These are phyloP conservation scores for Nemania sp. DNA, from an alignment of 2,329 filamentous ascomycete species.

Conservation along the genomic window DNA sequence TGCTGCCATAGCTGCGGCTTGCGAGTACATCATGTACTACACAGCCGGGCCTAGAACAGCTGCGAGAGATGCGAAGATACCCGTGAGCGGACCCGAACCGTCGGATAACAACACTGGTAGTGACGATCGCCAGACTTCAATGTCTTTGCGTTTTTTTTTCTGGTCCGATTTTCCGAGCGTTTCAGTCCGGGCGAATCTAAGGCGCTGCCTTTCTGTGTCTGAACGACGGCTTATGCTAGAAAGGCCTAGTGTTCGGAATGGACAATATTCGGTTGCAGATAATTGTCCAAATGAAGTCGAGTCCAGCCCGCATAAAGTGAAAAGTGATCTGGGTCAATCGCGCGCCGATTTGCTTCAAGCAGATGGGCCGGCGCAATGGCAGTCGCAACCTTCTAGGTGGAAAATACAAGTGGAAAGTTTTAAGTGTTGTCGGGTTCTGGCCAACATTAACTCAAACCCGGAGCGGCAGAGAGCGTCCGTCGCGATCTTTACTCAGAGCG, in stretches of 20 bases:
- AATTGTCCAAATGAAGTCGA: slow-evolving; percentile 40
- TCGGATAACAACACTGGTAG: slow-evolving; percentile 3
- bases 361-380: slow-evolving; percentile 43
- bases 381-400: slow-evolving; percentile 47
- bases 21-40: slow-evolving; percentile 68
- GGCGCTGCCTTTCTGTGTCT: slow-evolving; percentile 35
- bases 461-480: slow-evolving; percentile 30
- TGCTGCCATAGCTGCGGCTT: slow-evolving; percentile 79
- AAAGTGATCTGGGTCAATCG: slow-evolving; percentile 30
- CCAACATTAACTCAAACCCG: slow-evolving; percentile 19
- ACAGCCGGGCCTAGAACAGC: slow-evolving; percentile 29
- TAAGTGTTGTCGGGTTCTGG: slow-evolving; percentile 15
- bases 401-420: slow-evolving; percentile 36
- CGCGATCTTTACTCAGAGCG: slow-evolving; percentile 8
- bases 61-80: slow-evolving; percentile 8
- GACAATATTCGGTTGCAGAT: slow-evolving; percentile 19
- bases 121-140: slow-evolving; percentile 22
- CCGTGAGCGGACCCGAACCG: slow-evolving; percentile 7
- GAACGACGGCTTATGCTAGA: slow-evolving; percentile 17
- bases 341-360: slow-evolving; percentile 51
- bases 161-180: slow-evolving; percentile 17
- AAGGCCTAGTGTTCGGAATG: slow-evolving; percentile 11
- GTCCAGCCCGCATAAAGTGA: slow-evolving; percentile 48
- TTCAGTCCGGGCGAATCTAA: slow-evolving; percentile 21
- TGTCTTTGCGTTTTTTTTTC: slow-evolving; percentile 25